Base-by-base conservation (phyloP, 2,329 filamentous ascomycete genomes). In the Allantophomopsis cytisporea region DNA sequence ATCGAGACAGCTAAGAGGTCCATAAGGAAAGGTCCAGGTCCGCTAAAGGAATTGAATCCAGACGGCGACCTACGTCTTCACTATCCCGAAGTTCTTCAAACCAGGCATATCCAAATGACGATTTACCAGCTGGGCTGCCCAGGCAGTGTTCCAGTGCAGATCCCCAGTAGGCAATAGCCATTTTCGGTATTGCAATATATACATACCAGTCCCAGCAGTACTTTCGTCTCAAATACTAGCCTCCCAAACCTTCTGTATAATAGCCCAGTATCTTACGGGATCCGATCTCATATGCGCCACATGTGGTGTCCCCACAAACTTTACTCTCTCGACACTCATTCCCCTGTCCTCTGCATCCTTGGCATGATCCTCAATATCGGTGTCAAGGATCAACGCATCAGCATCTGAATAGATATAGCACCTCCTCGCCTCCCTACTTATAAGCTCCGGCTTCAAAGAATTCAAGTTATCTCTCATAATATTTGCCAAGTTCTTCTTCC, bases 331-430 rank as follows among this genome's bases (percentile, higher is more conserved):
- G 14, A 45, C 44, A 7, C 35, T 33, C 10, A 44, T 23, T 4
- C 45, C 47, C 7, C 33, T 31, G n/a, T 30, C 33, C 21, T 37
- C 40, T 17, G 46, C 43, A 13, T 44, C 38, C 18, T 33, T 41
- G 11, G 43, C 40, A 45, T 50, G 45, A 21, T 33, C 39, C 39
- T 50, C 48, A 10, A 47, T 39, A 31, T 45, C 41, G 20, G 35
- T 18, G 8, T 20, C 42, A 1, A 36, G 36, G 3, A 48, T 45
- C 36, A 51, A 32, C 20, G 21, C 23, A 45, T 51, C 49, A 6
- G 2, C 34, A 4, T 44, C 41, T 38, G 47, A 50, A 23, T 46
- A 50, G 15, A 50, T 35, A 42, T 51, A 51, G 28, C 49, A 35
- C 15, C 49, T 42, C 35, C 41, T 44, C n/a, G 47, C 44, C 2